Conservation (phyloP, 805 yeast species). For the Isabelozyma rhagii region DNA sequence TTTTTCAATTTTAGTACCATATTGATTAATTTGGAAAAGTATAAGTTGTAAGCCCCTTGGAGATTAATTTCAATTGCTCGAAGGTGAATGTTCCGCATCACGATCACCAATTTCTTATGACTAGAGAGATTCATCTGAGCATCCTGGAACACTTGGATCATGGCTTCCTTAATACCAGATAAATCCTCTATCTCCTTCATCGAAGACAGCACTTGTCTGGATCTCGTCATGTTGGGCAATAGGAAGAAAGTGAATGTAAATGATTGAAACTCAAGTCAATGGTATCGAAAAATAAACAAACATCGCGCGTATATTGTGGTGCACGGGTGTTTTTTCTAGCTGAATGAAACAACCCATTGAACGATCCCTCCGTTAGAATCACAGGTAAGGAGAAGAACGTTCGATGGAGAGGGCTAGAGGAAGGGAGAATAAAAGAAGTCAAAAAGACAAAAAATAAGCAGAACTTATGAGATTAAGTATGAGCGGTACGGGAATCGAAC, state of each 20-base stretch:
- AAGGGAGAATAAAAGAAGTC: neutral
- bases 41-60: conserved; percentile 57
- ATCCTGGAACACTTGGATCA: conserved; percentile 73
- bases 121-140: conserved; percentile 73
- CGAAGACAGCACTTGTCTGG: conserved; percentile 4
- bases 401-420: neutral
- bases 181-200: conserved; percentile 15
- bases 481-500: conserved; percentile 93
- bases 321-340: neutral
- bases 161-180: conserved; percentile 32
- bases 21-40: conserved; percentile 60
- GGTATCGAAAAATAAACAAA: neutral
- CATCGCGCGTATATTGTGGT: neutral
- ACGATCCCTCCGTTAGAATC: neutral
- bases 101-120: conserved; percentile 69
- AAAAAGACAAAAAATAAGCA: neutral
- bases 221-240: neutral
- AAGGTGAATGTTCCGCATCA: conserved; percentile 56
- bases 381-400: neutral
- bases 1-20: conserved; percentile 66
- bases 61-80: conserved; percentile 51
- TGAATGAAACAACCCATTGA: neutral
- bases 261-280: neutral
- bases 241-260: neutral
- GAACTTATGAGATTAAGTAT: conserved; percentile 9